A percentile compares a stretch with the other conserved stretches of the same genome.
Conservation (phyloP, 2,329 filamentous ascomycete genomes). For the Trichoderma hamatum region DNA sequence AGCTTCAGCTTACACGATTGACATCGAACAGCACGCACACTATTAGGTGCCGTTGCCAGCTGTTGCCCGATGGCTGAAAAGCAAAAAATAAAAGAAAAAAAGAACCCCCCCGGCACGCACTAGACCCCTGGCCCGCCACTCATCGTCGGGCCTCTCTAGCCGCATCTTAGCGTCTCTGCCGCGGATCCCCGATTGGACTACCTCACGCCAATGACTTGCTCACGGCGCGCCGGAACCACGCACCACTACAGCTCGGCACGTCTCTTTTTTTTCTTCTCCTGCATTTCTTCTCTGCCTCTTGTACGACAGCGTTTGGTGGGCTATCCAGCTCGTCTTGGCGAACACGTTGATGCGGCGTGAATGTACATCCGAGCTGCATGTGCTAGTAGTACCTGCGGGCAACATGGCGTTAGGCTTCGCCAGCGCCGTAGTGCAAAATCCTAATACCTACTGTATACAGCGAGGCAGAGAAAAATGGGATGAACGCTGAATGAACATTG, state of each 20-base stretch:
- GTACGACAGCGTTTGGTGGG: not conserved
- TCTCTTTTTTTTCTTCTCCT: not conserved
- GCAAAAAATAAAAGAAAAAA: not conserved
- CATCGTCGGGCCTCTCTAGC: conserved; percentile 3
- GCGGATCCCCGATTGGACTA: conserved; percentile 18
- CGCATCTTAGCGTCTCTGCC: conserved; percentile 2
- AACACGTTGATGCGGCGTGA: not conserved
- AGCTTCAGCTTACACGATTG: not conserved
- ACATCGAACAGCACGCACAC: no score
- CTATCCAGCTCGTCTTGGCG: not conserved
- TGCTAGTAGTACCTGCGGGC: not conserved
- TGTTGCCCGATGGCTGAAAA: conserved; percentile 4
- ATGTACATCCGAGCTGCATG: not conserved
- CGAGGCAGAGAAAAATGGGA: not conserved
- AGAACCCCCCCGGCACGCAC: not conserved
- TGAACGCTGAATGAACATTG: not conserved
- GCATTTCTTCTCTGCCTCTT: not conserved
- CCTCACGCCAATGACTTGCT: not conserved
- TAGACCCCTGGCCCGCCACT: conserved; percentile 10
- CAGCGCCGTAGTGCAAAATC: not conserved
- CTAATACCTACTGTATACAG: not conserved
- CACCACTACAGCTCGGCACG: conserved; percentile 4
- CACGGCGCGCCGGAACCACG: not conserved
- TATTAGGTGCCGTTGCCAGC: not conserved
- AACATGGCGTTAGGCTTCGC: not conserved